phyloP scores from a whole-genome alignment of 768 basidiomycete species.

The Boletus sensibilis region DNA sequence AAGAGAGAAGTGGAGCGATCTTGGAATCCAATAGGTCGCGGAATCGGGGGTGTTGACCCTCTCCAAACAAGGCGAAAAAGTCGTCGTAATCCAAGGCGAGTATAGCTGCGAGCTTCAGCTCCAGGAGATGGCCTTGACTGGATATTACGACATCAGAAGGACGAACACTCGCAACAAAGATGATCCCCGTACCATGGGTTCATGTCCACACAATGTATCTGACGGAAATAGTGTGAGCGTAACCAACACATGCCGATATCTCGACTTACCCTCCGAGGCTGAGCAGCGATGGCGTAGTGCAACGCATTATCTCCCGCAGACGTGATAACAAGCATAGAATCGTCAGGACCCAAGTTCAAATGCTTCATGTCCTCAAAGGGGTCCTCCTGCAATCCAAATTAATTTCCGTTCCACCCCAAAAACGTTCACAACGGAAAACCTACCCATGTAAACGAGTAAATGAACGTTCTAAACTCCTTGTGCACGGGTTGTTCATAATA shows the following conservation, averaged over 20 bases:
- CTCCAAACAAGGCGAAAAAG: conserved; percentile 67
- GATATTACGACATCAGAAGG: background rate
- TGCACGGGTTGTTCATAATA: conserved; percentile 70
- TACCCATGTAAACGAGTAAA: conserved; percentile 65
- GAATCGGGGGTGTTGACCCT: conserved; percentile 60
- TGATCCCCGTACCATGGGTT: conserved; percentile 50
- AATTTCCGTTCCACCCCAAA: background rate
- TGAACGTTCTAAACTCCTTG: conserved; percentile 61
- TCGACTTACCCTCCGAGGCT: conserved; percentile 48
- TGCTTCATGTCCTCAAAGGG: conserved; percentile 70
- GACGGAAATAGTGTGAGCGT: background rate
- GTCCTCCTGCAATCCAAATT: conserved; percentile 51
- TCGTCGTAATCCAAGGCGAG: conserved; percentile 55
- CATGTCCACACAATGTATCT: conserved; percentile 74
- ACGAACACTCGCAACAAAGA: background rate
- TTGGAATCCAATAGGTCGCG: conserved; percentile 56
- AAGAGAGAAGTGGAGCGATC: conserved; percentile 67
- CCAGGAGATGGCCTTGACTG: conserved; percentile 74
- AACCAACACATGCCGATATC: background rate
- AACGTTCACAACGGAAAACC: conserved; percentile 7
- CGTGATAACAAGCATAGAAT: conserved; percentile 72
- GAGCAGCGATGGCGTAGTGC: conserved; percentile 70
- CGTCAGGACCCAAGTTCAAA: conserved; percentile 55
- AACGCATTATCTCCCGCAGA: conserved; percentile 79
- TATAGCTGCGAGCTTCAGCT: conserved; percentile 72